A percentile compares a stretch with the other conserved stretches of the same genome.
Conservation (phyloP, 2,329 filamentous ascomycete species). For the Fusarium poae region DNA sequence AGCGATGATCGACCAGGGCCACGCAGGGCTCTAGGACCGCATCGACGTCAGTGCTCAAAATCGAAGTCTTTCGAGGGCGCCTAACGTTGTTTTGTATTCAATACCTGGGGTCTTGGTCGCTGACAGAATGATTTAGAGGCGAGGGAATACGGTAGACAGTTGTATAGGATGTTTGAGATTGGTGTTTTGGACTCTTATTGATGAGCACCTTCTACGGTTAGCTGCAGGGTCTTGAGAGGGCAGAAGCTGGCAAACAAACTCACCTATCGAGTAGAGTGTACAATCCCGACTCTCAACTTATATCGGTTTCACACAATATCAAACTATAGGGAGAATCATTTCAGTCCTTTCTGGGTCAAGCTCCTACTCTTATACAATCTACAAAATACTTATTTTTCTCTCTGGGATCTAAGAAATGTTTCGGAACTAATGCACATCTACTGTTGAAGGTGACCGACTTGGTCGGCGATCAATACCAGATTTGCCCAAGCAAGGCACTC, state of each 20-base stretch:
- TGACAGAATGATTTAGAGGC: conserved; percentile 40
- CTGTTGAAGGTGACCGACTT: conserved; percentile 30
- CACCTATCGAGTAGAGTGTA: conserved; percentile 25
- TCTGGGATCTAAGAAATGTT: not conserved
- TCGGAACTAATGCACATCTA: conserved; percentile 2
- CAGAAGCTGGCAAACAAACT: conserved; percentile 42
- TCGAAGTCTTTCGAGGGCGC: conserved; percentile 30
- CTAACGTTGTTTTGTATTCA: conserved; percentile 28
- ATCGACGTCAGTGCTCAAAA: conserved; percentile 48
- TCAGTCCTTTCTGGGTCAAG: not conserved
- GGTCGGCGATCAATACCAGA: conserved; percentile 38
- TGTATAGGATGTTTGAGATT: conserved; percentile 25
- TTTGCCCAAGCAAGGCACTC: conserved; percentile 19
- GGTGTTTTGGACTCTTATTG: conserved; percentile 25
- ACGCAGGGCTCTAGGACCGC: conserved; percentile 42
- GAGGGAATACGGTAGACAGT: conserved; percentile 25
- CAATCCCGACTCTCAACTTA: not conserved
- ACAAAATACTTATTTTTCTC: not conserved
- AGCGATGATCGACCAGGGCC: conserved; percentile 51
- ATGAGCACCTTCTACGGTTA: conserved; percentile 33
- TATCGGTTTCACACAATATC: not conserved
- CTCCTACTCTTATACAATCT: not conserved
- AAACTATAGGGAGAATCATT: not conserved
- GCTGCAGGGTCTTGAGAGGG: conserved; percentile 43
- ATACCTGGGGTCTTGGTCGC: conserved; percentile 32